phyloP scores from a whole-genome alignment of 1,139 yeast genomes.

The Eremothecium sinecaudum region DNA sequence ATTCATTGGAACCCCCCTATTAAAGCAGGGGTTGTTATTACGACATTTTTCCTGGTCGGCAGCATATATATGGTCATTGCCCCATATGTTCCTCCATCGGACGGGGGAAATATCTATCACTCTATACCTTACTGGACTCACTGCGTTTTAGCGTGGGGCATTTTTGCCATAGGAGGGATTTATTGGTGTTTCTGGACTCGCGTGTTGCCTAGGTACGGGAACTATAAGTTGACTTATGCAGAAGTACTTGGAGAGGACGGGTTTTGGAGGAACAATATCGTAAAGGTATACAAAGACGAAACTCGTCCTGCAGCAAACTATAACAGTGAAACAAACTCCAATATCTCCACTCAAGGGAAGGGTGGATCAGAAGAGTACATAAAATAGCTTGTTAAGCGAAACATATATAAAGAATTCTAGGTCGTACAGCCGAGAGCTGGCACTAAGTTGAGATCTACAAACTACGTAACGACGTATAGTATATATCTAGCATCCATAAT shows the following conservation, averaged over 20 bases:
- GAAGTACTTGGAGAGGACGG: constrained; percentile 61
- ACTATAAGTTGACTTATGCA: constrained; percentile 47
- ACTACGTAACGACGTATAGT: too few relatives aligned
- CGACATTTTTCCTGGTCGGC: constrained; percentile 54
- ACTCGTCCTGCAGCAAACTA: too few relatives aligned
- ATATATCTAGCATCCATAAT: too few relatives aligned
- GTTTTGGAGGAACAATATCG: constrained; percentile 60
- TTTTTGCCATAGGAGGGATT: constrained; percentile 57
- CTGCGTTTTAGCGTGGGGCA: constrained; percentile 74
- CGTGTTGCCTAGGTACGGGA: constrained; percentile 48
- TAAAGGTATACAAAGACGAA: constrained; percentile 32
- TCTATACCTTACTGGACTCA: constrained; percentile 69
- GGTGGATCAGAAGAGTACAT: too few relatives aligned
- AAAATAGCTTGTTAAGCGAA: too few relatives aligned
- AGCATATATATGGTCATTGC: constrained; percentile 65
- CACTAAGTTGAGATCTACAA: too few relatives aligned
- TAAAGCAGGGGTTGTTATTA: constrained; percentile 55
- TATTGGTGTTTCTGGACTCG: constrained; percentile 65
- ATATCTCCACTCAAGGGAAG: too few relatives aligned
- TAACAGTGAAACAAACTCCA: too few relatives aligned
- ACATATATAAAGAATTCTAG: too few relatives aligned
- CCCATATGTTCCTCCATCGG: constrained; percentile 69
- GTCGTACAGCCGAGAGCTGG: too few relatives aligned
- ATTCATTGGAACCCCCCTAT: constrained; percentile 67
- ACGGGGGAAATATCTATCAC: constrained; percentile 57